Evolutionary conservation across 441 rosid species (phyloP).

Genomic region (Sinapis alba): DNA sequence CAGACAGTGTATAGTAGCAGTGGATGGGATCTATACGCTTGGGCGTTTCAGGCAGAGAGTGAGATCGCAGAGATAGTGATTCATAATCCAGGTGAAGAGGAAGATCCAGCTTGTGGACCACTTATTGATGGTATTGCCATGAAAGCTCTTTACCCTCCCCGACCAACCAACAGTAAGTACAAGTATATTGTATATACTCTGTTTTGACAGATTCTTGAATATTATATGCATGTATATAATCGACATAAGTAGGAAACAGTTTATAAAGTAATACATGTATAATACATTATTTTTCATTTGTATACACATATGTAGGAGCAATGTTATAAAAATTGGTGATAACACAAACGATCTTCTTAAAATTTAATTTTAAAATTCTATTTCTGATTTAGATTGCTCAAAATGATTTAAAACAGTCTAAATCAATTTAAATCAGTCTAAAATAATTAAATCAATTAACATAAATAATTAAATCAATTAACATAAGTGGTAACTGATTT

Average conservation of each 20-base stretch:
- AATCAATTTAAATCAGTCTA: too few relatives aligned
- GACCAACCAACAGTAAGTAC: constrained; percentile 9
- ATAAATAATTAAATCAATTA: too few relatives aligned
- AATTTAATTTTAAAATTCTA: too few relatives aligned
- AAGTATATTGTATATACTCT: neutral
- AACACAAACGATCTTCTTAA: too few relatives aligned
- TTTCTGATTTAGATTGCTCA: too few relatives aligned
- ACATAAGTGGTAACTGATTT: too few relatives aligned
- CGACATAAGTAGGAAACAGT: neutral
- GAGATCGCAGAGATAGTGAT: constrained; percentile 4
- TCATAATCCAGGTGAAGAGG: constrained; percentile 2
- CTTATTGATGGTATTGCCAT: constrained; percentile 1
- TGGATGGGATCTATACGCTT: constrained; percentile 1
- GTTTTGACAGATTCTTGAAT: neutral
- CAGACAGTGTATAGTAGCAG: neutral
- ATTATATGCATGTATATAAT: neutral
- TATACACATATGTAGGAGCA: neutral
- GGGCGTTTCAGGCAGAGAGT: constrained; percentile 5
- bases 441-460: too few relatives aligned
- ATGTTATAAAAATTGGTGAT: too few relatives aligned
- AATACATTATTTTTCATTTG: neutral
- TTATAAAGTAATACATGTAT: neutral
- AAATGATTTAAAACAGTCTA: too few relatives aligned
- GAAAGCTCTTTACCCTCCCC: neutral
- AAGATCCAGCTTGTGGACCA: constrained; percentile 6